Base-by-base conservation (phyloP, 1,284 basidiomycete species). In the Erythrobasidium hasegawianum region DNA sequence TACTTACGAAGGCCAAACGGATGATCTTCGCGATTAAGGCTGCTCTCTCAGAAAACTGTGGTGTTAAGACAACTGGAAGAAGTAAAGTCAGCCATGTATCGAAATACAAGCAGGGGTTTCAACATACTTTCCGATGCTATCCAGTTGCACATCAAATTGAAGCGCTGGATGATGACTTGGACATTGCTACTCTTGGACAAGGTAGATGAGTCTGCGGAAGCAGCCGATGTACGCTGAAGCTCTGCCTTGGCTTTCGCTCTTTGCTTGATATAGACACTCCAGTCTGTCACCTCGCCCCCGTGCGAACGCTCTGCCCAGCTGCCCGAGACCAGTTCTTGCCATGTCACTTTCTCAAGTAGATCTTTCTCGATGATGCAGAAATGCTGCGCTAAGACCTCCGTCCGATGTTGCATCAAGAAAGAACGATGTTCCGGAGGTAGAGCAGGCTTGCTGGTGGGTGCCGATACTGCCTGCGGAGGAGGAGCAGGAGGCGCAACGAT, bases 341-440 rank as follows among this genome's bases (percentile, higher is more conserved):
- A 80, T 18, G 72, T 66, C 29, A 95, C 83, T 20, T 83, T 82
- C 73, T 88, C 84, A 75, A 93, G 88, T 59, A 95, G 78, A 74
- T 94, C 91, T 18, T 87, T 82, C 71, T 95, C 91, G 73, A 95
- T 91, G 81, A 92, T 86, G 13, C 86, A 83, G 74, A 93, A 87
- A 72, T 93, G 89, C 61, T 86, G 82, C 0, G 88, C 88, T 20
- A 95, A 77, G 2, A 79, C 79, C 57, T 85, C 84, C 1, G 88
- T 78, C 16, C 74, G 65, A 45, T 39, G 60, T 4, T 29, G 38
- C 8, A 69, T 41, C 5, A 69, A 14, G 49, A 57, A 57, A n/a
- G 62, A 65, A 18, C 56, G 62, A 56, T 60, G 58, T 33, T 29
- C 26, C n/a, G 45, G 50, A 20, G 18, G 24, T 33, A 33, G 4